Evolutionary conservation across 257 asterid genomes (phyloP).

Genomic region (Capsicum baccatum): DNA sequence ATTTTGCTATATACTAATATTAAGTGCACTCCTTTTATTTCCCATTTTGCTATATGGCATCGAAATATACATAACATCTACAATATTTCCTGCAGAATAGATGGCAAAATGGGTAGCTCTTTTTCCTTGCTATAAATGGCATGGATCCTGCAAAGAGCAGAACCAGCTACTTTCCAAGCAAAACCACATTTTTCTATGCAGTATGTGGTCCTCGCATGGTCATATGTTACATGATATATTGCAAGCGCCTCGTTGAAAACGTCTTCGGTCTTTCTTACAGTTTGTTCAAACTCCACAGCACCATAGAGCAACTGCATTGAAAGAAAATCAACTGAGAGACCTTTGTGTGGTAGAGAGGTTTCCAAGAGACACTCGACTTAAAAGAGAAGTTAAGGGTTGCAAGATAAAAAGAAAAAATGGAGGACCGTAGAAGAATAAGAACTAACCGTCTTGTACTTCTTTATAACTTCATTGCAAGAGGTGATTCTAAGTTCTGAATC

Average conservation of each 20-base stretch:
- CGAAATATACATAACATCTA: background rate
- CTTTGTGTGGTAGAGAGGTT: too few species aligned
- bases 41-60: too few species aligned
- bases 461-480: constrained; percentile 58
- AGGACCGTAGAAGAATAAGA: background rate
- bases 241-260: constrained; percentile 70
- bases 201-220: constrained; percentile 36
- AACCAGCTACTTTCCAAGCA: constrained; percentile 80
- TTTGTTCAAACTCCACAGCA: constrained; percentile 63
- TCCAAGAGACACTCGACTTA: too few species aligned
- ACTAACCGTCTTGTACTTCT: constrained; percentile 67
- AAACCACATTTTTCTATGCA: constrained; percentile 53
- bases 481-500: constrained; percentile 41
- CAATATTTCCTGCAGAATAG: constrained; percentile 56
- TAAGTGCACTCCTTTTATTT: too few species aligned
- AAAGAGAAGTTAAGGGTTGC: too few species aligned
- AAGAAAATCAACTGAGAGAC: background rate
- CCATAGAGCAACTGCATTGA: constrained; percentile 65
- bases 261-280: constrained; percentile 40
- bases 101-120: constrained; percentile 50
- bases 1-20: too few species aligned
- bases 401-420: too few species aligned
- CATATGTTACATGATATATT: constrained; percentile 58
- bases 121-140: constrained; percentile 49
- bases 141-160: constrained; percentile 55